Percentiles rank a stretch among this genome's conserved stretches.
Conservation (phyloP, 2,329 filamentous ascomycete genomes). For the Scedosporium minutisporum region DNA sequence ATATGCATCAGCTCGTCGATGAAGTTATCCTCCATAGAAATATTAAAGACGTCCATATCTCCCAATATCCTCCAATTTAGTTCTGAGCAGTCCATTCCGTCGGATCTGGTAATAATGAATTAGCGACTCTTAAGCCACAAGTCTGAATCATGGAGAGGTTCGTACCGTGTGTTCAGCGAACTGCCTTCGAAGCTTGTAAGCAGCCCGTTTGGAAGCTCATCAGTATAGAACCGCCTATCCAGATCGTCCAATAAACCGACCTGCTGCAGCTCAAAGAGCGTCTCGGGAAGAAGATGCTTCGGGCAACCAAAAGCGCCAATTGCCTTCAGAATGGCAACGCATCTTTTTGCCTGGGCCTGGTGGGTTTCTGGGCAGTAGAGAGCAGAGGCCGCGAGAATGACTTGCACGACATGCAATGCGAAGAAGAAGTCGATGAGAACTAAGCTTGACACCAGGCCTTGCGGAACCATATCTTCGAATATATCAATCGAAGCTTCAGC, state of each 20-base stretch:
- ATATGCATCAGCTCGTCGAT: not conserved
- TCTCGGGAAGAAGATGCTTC: not conserved
- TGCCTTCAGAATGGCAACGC: not conserved
- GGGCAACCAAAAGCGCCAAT: not conserved
- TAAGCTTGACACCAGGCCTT: not conserved
- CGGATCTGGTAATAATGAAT: not conserved
- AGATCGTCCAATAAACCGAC: not conserved
- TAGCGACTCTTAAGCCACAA: not conserved
- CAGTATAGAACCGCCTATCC: not conserved
- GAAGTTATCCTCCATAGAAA: not conserved
- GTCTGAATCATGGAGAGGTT: not conserved
- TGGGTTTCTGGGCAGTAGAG: not conserved
- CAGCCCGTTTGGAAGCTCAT: not conserved
- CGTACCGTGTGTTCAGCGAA: not conserved
- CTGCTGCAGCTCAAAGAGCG: not conserved
- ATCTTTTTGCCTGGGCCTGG: not conserved
- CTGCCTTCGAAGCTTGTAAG: not conserved
- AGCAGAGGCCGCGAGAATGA: not conserved
- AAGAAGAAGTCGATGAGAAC: conserved; percentile 1
- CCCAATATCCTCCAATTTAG: not conserved
- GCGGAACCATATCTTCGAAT: not conserved
- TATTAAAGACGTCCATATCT: not conserved
- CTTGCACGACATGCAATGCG: not conserved
- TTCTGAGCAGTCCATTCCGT: not conserved
- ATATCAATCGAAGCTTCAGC: not conserved